Evolutionary conservation across 331 rosid species (phyloP).

Genomic region (Malus hybrid): DNA sequence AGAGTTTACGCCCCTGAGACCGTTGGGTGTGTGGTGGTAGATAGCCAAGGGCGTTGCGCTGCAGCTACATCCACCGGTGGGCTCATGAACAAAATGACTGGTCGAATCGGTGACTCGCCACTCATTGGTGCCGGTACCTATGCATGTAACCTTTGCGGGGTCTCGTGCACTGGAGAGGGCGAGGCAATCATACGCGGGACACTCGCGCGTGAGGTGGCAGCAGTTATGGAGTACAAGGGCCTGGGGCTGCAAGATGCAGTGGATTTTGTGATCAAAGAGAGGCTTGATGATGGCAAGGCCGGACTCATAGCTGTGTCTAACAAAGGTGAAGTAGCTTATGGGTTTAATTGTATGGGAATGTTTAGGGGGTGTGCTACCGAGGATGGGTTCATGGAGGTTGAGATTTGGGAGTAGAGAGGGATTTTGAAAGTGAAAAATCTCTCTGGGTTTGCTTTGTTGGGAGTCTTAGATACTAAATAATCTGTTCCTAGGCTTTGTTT

Average conservation of each 20-base stretch:
- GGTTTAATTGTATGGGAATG: constrained; percentile 79
- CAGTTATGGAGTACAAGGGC: constrained; percentile 93
- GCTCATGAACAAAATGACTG: constrained; percentile 72
- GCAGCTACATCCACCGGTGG: constrained; percentile 93
- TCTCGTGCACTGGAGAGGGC: constrained; percentile 90
- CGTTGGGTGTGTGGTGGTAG: constrained; percentile 93
- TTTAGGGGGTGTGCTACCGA: constrained; percentile 71
- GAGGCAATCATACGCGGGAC: constrained; percentile 93
- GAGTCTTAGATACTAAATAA: background rate
- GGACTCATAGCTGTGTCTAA: constrained; percentile 81
- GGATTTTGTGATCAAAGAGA: constrained; percentile 58
- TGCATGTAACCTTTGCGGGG: constrained; percentile 80
- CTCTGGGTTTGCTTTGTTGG: constrained; percentile 3
- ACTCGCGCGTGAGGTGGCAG: constrained; percentile 86
- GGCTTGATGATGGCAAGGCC: constrained; percentile 77
- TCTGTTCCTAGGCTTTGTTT: background rate
- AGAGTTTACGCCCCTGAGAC: constrained; percentile 86
- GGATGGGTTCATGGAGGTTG: constrained; percentile 89
- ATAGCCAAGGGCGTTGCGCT: constrained; percentile 57
- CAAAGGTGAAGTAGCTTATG: constrained; percentile 80
- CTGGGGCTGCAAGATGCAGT: constrained; percentile 64
- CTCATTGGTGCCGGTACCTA: constrained; percentile 84
- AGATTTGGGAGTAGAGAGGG: constrained; percentile 54
- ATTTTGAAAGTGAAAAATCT: background rate
- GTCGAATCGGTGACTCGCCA: constrained; percentile 85